These are phyloP conservation scores for Dalbergia cochinchinensis DNA, from an alignment of 306 rosid genomes.

Conservation along the genomic window DNA sequence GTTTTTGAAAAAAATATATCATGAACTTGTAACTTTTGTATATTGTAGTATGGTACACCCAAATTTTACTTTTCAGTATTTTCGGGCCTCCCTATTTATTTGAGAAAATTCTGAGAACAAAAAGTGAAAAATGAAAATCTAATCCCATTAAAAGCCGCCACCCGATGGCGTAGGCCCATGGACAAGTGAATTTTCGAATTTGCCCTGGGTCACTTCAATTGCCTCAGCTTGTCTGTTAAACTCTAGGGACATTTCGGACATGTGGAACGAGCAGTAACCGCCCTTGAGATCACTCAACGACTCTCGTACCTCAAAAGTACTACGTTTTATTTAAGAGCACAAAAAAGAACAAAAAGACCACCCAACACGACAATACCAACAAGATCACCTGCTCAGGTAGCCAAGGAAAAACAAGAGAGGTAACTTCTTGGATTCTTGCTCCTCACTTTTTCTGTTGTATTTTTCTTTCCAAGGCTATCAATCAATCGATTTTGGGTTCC, in stretches of 20 bases:
- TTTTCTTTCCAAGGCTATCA: background rate
- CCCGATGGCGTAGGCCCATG: background rate
- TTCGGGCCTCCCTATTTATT: too few relatives aligned
- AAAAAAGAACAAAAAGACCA: conserved; percentile 16
- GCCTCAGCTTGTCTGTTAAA: background rate
- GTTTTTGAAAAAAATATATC: too few relatives aligned
- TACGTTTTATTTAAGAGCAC: conserved; percentile 15
- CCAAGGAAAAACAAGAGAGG: conserved; percentile 22
- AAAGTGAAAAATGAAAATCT: too few relatives aligned
- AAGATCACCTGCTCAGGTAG: conserved; percentile 4
- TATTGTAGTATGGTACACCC: too few relatives aligned
- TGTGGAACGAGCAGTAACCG: conserved; percentile 34
- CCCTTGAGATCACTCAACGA: conserved; percentile 37
- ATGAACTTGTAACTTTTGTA: too few relatives aligned
- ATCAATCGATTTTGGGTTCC: background rate
- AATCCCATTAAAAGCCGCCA: background rate
- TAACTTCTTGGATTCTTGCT: conserved; percentile 39
- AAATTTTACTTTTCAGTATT: too few relatives aligned
- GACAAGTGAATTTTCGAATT: conserved; percentile 7
- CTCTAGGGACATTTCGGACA: conserved; percentile 27
- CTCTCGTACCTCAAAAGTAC: conserved; percentile 27
- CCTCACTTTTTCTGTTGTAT: conserved; percentile 4
- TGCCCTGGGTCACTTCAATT: conserved; percentile 11
- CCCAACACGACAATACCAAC: background rate
- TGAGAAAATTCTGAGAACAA: too few relatives aligned